Evolutionary conservation across 1,284 basidiomycete genomes (phyloP).

Genomic region (Microbotryum lychnidis-dioicae): DNA sequence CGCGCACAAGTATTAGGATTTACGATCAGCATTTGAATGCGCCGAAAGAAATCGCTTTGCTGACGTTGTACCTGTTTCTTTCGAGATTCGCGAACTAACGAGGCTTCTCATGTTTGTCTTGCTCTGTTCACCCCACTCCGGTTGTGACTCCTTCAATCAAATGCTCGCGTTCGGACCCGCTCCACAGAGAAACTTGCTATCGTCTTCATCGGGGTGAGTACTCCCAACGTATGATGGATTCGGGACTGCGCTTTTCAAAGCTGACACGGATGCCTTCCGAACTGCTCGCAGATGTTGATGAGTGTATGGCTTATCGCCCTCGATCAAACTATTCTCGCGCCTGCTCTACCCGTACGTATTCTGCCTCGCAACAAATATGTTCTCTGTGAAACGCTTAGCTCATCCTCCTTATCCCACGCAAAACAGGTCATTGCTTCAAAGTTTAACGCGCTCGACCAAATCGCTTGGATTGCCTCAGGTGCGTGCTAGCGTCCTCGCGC

Average conservation of each 20-base stretch:
- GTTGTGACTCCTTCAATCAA: neutral
- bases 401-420: neutral
- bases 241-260: no score
- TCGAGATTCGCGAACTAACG: neutral
- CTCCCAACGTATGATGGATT: neutral
- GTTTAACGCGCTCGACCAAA: slow-evolving; percentile 45
- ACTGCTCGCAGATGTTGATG: neutral
- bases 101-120: neutral
- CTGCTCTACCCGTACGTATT: slow-evolving; percentile 36
- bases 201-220: slow-evolving; percentile 30
- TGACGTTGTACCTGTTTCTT: no score
- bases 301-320: slow-evolving; percentile 38
- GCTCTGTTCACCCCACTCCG: neutral
- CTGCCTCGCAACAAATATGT: neutral
- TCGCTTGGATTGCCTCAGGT: slow-evolving; percentile 41
- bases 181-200: slow-evolving; percentile 20
- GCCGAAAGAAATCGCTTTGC: neutral
- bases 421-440: slow-evolving; percentile 40
- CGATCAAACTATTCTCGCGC: slow-evolving; percentile 45
- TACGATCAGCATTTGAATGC: neutral
- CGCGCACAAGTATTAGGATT: neutral
- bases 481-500: neutral
- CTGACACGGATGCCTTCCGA: no score
- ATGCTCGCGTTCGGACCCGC: neutral
- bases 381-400: neutral